Conservation (phyloP, 805 yeast species). For the Wickerhamomyces xylosicus region DNA sequence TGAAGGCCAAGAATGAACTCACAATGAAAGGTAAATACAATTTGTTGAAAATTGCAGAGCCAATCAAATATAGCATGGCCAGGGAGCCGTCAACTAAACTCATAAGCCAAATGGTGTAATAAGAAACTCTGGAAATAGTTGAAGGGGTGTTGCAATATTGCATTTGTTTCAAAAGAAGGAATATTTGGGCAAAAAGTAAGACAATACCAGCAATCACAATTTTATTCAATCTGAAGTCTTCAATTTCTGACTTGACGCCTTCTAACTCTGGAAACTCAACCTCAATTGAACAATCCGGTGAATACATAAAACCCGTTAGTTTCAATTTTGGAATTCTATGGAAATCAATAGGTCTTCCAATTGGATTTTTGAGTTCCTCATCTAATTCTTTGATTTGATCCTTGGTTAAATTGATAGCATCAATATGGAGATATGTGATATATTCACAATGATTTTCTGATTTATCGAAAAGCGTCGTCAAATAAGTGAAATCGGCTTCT, state of each 20-base stretch:
- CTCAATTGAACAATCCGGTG: conserved; percentile 80
- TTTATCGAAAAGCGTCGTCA: conserved; percentile 19
- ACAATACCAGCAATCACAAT: conserved; percentile 10
- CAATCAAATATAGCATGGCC: conserved; percentile 49
- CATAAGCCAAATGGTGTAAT: conserved; percentile 56
- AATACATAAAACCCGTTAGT: conserved; percentile 55
- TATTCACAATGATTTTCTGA: conserved; percentile 53
- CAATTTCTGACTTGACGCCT: conserved; percentile 54
- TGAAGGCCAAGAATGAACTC: conserved; percentile 57
- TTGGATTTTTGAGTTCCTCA: conserved; percentile 58
- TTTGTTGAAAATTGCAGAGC: conserved; percentile 43
- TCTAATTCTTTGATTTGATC: conserved; percentile 55
- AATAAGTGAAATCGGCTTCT: conserved; percentile 14
- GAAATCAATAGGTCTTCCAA: conserved; percentile 64
- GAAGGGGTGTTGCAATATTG: conserved; percentile 70
- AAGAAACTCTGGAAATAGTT: conserved; percentile 61
- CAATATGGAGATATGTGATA: conserved; percentile 56
- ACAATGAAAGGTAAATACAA: conserved; percentile 60
- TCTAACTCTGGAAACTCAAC: conserved; percentile 26
- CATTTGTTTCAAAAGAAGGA: conserved; percentile 47
- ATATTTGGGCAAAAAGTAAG: conserved; percentile 19
- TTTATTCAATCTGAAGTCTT: conserved; percentile 14
- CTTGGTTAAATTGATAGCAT: conserved; percentile 43
- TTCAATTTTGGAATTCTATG: conserved; percentile 41
- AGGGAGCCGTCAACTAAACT: conserved; percentile 60